These are phyloP conservation scores for Cladosporium sp. DNA, from an alignment of 2,329 filamentous ascomycete species.

Conservation along the genomic window DNA sequence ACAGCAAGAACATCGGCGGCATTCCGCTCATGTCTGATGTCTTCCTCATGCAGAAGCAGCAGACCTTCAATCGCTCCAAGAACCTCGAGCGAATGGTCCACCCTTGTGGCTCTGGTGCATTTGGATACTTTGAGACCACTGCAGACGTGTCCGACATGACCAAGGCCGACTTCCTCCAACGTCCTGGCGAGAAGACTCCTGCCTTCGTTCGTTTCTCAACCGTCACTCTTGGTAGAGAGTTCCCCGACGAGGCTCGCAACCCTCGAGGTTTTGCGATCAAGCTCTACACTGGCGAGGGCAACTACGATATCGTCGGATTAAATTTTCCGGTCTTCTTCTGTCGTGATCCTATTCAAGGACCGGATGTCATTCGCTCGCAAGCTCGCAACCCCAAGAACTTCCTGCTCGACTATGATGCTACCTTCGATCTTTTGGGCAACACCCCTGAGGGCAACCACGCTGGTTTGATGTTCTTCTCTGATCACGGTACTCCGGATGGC, in stretches of 20 bases:
- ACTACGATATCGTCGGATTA: slow-evolving; percentile 53
- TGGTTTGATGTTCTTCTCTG: slow-evolving; percentile 53
- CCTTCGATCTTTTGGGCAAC: slow-evolving; percentile 54
- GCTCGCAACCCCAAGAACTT: slow-evolving; percentile 52
- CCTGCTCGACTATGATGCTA: slow-evolving; percentile 51
- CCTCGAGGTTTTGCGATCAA: slow-evolving; percentile 54
- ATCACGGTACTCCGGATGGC: slow-evolving; percentile 53
- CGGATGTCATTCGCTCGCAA: slow-evolving; percentile 52
- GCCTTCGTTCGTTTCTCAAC: slow-evolving; percentile 51
- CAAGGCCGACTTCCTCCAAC: slow-evolving; percentile 47
- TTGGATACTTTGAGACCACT: slow-evolving; percentile 50
- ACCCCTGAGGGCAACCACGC: slow-evolving; percentile 54
- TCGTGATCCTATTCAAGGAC: slow-evolving; percentile 20
- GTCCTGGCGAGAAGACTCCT: slow-evolving; percentile 46
- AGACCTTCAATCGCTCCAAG: slow-evolving; percentile 60
- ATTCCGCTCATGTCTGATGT: slow-evolving; percentile 55
- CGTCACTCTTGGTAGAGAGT: slow-evolving; percentile 48
- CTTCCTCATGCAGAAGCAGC: slow-evolving; percentile 58
- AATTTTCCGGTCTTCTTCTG: slow-evolving; percentile 56
- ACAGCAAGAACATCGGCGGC: slow-evolving; percentile 58
- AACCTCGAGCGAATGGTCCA: slow-evolving; percentile 45
- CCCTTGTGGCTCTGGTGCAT: slow-evolving; percentile 48
- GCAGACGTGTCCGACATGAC: slow-evolving; percentile 41
- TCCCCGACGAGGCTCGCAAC: slow-evolving; percentile 50
- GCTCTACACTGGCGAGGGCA: slow-evolving; percentile 53